A percentile compares a stretch with the other conserved stretches of the same genome.
Evolutionary conservation across 2,329 filamentous ascomycete genomes (phyloP).

Genomic region (Fusarium tanahbumbuense): DNA sequence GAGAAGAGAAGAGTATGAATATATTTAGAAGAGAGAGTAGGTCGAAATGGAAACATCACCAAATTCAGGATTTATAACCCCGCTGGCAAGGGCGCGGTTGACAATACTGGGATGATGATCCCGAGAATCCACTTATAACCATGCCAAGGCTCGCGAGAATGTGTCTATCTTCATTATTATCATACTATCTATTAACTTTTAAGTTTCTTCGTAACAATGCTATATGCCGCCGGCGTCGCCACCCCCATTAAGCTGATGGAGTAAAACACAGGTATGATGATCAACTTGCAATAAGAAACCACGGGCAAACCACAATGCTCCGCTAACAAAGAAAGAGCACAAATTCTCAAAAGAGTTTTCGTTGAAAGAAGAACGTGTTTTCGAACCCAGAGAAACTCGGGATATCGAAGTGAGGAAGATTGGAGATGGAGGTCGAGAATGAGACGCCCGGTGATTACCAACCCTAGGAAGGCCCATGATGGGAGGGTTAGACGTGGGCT

Average conservation of each 20-base stretch:
- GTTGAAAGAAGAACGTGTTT: background rate
- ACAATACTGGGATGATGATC: background rate
- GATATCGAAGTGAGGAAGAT: background rate
- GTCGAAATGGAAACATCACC: background rate
- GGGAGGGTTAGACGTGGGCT: background rate
- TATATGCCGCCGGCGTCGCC: background rate
- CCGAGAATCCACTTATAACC: background rate
- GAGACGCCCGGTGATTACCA: background rate
- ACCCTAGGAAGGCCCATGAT: background rate
- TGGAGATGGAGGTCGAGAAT: background rate
- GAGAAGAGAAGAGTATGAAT: accelerated
- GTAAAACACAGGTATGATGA: background rate
- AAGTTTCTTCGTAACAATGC: background rate
- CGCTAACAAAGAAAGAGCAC: accelerated
- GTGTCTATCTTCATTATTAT: background rate
- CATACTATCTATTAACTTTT: background rate
- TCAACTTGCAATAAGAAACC: background rate
- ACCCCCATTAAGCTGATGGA: background rate
- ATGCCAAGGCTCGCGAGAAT: background rate
- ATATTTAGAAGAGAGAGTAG: background rate
- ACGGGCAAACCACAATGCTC: background rate
- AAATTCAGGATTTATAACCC: background rate
- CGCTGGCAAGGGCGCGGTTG: background rate
- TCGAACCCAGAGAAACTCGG: background rate
- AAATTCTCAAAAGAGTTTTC: background rate